Evolutionary conservation across 2,329 filamentous ascomycete genomes (phyloP).

Genomic region (Verticillium longisporum): DNA sequence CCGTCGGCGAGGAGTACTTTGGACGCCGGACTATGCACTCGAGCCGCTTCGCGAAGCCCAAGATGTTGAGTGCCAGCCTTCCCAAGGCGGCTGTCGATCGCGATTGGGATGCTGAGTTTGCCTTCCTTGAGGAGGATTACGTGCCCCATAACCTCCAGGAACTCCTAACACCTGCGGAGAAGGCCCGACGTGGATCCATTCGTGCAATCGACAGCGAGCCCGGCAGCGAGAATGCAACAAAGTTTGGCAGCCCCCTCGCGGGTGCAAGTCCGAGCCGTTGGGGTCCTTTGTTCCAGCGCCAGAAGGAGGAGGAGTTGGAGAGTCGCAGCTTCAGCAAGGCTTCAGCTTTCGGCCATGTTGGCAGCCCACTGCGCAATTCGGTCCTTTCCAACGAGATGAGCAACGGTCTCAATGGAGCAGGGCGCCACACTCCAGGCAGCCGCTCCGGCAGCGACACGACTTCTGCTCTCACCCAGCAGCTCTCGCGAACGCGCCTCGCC

Average conservation of each 20-base stretch:
- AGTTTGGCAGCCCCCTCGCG: constrained; percentile 53
- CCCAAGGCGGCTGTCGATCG: constrained; percentile 57
- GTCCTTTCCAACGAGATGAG: constrained; percentile 49
- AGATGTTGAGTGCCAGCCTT: constrained; percentile 62
- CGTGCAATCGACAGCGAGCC: constrained; percentile 47
- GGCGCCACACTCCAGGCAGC: constrained; percentile 31
- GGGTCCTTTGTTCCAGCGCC: constrained; percentile 53
- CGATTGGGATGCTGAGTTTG: constrained; percentile 62
- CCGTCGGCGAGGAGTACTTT: constrained; percentile 56
- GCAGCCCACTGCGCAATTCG: constrained; percentile 58
- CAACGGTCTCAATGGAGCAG: constrained; percentile 23
- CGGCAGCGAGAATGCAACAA: constrained; percentile 39
- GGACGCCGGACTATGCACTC: constrained; percentile 66
- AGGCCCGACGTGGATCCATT: constrained; percentile 56
- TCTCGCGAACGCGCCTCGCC: constrained; percentile 51
- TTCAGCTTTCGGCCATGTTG: constrained; percentile 59
- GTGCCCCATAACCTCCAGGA: constrained; percentile 67
- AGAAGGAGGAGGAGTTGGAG: constrained; percentile 48
- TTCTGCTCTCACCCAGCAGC: constrained; percentile 54
- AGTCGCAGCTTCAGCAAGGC: constrained; percentile 21
- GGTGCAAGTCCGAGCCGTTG: constrained; percentile 55
- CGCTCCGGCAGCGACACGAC: constrained; percentile 44
- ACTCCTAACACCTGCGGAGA: constrained; percentile 60
- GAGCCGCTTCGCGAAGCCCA: constrained; percentile 60
- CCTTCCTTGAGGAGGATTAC: constrained; percentile 79